Conservation (phyloP, 139 green algal species). For the Penium margaritaceum region DNA sequence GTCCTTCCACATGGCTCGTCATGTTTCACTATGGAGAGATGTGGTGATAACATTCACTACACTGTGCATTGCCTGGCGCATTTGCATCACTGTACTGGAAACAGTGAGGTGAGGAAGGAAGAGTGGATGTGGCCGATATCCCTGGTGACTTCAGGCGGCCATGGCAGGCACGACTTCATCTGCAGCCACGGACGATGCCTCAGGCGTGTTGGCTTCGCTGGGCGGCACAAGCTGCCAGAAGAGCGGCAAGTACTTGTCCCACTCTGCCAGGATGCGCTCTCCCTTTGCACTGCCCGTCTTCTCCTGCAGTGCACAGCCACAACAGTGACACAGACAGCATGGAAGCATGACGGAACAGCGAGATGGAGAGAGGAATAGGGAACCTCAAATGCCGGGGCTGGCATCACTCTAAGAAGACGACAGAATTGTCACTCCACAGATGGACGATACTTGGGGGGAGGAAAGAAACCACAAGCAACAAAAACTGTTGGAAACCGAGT, state of each 20-base stretch:
- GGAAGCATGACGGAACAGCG: background rate
- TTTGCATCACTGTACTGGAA: no score
- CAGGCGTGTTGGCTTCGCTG: slow-evolving; percentile 62
- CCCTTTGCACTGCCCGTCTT: slow-evolving; percentile 70
- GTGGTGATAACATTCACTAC: no score
- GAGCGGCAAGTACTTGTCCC: slow-evolving; percentile 60
- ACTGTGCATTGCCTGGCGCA: no score
- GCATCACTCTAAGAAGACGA: background rate
- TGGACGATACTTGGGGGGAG: no score
- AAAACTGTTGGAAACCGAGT: background rate
- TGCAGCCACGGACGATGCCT: slow-evolving; percentile 49
- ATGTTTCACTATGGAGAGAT: no score
- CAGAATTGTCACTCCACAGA: no score
- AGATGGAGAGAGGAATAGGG: background rate
- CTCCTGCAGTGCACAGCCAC: slow-evolving; percentile 37
- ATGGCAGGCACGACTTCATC: slow-evolving; percentile 5
- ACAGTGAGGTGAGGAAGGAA: no score
- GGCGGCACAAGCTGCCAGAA: slow-evolving; percentile 98
- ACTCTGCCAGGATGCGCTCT: slow-evolving; percentile 71
- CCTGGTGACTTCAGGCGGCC: slow-evolving; percentile 30
- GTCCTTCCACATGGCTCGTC: no score
- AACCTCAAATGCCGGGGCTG: background rate
- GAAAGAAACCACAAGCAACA: no score
- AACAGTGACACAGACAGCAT: background rate
- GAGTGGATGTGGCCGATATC: no score